phyloP scores from a whole-genome alignment of 164 flowering plant species.

The Macadamia integrifolia region DNA sequence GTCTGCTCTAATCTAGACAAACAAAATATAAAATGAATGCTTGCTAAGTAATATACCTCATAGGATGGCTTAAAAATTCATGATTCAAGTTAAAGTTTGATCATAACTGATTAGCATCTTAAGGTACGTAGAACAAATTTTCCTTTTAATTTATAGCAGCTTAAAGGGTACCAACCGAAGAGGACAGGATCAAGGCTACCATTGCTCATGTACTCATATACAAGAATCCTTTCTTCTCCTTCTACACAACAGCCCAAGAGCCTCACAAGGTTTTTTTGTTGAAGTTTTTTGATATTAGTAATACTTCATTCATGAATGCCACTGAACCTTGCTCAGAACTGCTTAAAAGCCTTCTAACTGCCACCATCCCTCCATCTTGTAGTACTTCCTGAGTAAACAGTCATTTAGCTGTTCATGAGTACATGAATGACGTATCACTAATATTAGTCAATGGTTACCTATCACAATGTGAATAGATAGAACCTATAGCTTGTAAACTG shows the following conservation, averaged over 20 bases:
- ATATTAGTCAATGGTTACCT: too few species aligned
- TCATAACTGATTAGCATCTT: too few species aligned
- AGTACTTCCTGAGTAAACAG: conserved; percentile 20
- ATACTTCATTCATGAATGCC: conserved; percentile 8
- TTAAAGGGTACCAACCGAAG: conserved; percentile 23
- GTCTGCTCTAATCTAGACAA: conserved; percentile 14
- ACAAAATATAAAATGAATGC: neutral
- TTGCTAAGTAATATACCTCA: neutral
- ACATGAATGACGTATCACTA: too few species aligned
- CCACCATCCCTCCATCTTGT: conserved; percentile 8
- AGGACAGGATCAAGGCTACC: conserved; percentile 35
- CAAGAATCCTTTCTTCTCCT: neutral
- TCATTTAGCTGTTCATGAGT: too few species aligned
- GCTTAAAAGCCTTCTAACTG: conserved; percentile 8
- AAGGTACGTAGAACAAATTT: neutral
- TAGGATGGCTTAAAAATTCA: too few species aligned
- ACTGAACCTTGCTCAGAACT: conserved; percentile 5
- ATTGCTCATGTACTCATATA: conserved; percentile 36
- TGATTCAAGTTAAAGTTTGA: too few species aligned
- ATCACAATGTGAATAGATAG: too few species aligned
- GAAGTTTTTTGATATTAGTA: conserved; percentile 3
- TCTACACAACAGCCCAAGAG: conserved; percentile 1
- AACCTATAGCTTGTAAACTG: conserved; percentile 36
- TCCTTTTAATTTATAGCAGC: neutral
- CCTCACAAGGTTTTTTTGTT: conserved; percentile 7